These are phyloP conservation scores for Allium cepa DNA, from an alignment of 106 monocot species.

Conservation along the genomic window DNA sequence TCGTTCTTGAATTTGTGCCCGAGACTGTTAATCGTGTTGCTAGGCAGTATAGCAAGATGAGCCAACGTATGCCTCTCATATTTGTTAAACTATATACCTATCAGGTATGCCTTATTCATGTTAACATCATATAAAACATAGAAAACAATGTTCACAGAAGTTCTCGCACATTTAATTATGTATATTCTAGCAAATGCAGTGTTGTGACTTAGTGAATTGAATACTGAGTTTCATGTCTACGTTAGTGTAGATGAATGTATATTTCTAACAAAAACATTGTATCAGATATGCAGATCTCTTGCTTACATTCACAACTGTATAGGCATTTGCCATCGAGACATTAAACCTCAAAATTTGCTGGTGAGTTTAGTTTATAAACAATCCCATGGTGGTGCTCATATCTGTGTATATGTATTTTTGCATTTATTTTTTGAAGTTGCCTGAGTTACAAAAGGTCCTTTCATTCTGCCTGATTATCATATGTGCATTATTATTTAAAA, in stretches of 20 bases:
- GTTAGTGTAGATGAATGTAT: too few relatives aligned
- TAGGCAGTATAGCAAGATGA: constrained; percentile 26
- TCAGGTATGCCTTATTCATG: constrained; percentile 17
- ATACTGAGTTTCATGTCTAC: too few relatives aligned
- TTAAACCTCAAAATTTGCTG: constrained; percentile 46
- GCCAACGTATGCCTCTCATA: constrained; percentile 33
- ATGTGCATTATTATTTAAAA: neutral
- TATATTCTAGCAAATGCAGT: too few relatives aligned
- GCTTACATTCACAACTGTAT: constrained; percentile 39
- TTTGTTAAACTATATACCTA: constrained; percentile 41
- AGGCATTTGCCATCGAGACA: constrained; percentile 45
- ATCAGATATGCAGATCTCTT: constrained; percentile 44
- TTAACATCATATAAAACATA: neutral
- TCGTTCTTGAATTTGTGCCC: constrained; percentile 47
- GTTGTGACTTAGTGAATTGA: too few relatives aligned
- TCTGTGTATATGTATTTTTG: neutral
- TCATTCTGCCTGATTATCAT: neutral
- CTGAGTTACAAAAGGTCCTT: neutral
- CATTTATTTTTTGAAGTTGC: neutral
- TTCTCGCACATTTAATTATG: too few relatives aligned
- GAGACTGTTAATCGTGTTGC: constrained; percentile 34
- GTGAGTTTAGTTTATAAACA: constrained; percentile 13
- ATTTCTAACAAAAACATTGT: constrained; percentile 1
- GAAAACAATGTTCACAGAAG: too few relatives aligned
- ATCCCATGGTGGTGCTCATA: neutral